Evolutionary conservation across 83 land plant genomes (phyloP), one percentile per base, ranked within the genome.

Genomic region (Isoetes engelmannii): DNA sequence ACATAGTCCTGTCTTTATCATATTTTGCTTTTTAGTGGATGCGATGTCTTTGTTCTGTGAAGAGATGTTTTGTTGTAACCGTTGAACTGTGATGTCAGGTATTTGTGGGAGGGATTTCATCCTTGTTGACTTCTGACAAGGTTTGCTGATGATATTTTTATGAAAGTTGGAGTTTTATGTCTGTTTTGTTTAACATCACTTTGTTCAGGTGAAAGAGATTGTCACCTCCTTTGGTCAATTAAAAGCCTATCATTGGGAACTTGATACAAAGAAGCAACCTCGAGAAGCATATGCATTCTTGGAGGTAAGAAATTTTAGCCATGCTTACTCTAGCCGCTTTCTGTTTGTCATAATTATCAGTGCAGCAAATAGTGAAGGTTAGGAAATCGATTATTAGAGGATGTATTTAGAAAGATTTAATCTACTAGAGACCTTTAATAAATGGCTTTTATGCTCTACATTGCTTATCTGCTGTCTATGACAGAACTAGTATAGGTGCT

Each of bases 101-200:
- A 19, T 90, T 93, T 70, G 67, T 93, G 68, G 98, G 90, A 73
- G 92, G 92, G 15, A 90, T 93, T 57, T 83, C 96, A 47, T 78
- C 77, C 48, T 61, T 54, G n/a, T 54, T 93, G 42, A 75, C 88
- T 6, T 78, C 89, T 61, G 78, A 86, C 42, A 85, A 84, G 96
- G 98, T 93, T 76, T 80, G 5, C 47, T 58, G 10, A 48, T 7
- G 37, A 28, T 44, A 48, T 18, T 17, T 61, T 49, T 57, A 43
- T 69, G 15, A 44, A 15, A 10, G 0, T 51, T 51, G 54, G 15
- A 51, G 3, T 12, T 51, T n/a, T 12, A 12, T 51, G 15, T 51
- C 54, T 51, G 54, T 51, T n/a, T 51, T 51, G 15, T n/a, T 12
- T n/a, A 51, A 51, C 15, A 1, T 51, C 12, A 51, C 54, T 0